A percentile compares a stretch with the other conserved stretches of the same genome.
These are phyloP conservation scores for Andrographis paniculata DNA, from an alignment of 305 asterid species.

Conservation along the genomic window DNA sequence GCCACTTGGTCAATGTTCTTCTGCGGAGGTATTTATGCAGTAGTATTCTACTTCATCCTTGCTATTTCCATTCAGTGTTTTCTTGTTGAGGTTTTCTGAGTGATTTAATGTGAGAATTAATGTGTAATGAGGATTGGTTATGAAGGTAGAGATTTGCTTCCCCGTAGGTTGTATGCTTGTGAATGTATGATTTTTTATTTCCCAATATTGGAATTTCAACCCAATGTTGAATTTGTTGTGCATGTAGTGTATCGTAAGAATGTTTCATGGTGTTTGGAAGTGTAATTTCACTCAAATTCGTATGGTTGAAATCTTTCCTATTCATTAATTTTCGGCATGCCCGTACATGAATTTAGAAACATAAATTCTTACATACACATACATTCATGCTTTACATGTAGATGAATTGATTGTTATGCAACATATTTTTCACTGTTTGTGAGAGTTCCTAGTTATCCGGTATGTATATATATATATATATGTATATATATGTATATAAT, in stretches of 20 bases:
- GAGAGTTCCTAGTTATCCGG: no score
- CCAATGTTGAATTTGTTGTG: background rate
- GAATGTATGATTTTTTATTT: background rate
- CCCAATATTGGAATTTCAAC: slow-evolving; percentile 2
- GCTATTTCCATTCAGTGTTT: background rate
- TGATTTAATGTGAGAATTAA: background rate
- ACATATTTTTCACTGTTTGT: no score
- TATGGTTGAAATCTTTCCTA: background rate
- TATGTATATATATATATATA: no score
- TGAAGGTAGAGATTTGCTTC: background rate
- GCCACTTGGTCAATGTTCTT: slow-evolving; percentile 75
- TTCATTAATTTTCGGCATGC: background rate
- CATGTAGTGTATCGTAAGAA: background rate
- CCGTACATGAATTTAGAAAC: no score
- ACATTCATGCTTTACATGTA: no score
- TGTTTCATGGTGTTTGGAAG: background rate
- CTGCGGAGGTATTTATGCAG: slow-evolving; percentile 47
- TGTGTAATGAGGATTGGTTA: background rate
- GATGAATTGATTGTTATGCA: no score
- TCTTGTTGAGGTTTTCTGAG: background rate
- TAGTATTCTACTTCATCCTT: slow-evolving; percentile 1
- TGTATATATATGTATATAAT: slow-evolving; percentile 12
- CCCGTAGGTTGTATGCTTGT: background rate
- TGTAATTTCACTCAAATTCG: background rate
- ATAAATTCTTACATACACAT: no score